Evolutionary conservation across 345 rosid species (phyloP).

Genomic region (Populus deltoides): DNA sequence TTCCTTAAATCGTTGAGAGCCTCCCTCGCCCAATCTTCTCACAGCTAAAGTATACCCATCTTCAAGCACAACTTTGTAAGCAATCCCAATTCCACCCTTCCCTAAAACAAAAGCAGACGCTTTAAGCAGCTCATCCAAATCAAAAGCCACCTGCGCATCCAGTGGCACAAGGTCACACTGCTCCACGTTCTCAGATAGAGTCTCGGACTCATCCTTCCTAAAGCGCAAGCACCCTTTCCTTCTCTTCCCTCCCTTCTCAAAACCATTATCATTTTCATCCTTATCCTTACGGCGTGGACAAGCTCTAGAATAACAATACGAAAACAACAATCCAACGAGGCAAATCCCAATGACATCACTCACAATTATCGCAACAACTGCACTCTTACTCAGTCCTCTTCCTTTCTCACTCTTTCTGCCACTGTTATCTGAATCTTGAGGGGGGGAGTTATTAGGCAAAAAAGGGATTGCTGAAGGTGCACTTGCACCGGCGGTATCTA

Average conservation of each 20-base stretch:
- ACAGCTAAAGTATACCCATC: constrained; percentile 84
- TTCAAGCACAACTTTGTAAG: constrained; percentile 93
- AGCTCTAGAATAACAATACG: constrained; percentile 72
- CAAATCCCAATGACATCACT: constrained; percentile 86
- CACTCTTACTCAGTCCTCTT: constrained; percentile 56
- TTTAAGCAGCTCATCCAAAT: constrained; percentile 89
- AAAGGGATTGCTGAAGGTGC: constrained; percentile 68
- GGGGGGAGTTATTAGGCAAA: constrained; percentile 56
- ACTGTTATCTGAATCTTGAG: constrained; percentile 34
- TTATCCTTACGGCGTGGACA: constrained; percentile 42
- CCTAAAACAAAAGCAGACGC: constrained; percentile 96
- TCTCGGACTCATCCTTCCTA: constrained; percentile 72
- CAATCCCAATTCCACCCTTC: constrained; percentile 94
- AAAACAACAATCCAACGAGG: constrained; percentile 74
- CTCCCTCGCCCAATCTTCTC: constrained; percentile 93
- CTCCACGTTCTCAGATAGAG: constrained; percentile 70
- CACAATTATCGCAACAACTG: constrained; percentile 62
- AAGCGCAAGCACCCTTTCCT: constrained; percentile 68
- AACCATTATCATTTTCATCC: constrained; percentile 42
- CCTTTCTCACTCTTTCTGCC: constrained; percentile 42
- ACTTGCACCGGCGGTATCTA: constrained; percentile 36
- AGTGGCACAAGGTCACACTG: constrained; percentile 75
- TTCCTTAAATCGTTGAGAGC: constrained; percentile 92
- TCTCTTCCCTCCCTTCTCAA: constrained; percentile 58
- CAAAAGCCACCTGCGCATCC: constrained; percentile 73